Base-by-base conservation (phyloP, 805 yeast genomes). In the Metschnikowia noctiluminum region DNA sequence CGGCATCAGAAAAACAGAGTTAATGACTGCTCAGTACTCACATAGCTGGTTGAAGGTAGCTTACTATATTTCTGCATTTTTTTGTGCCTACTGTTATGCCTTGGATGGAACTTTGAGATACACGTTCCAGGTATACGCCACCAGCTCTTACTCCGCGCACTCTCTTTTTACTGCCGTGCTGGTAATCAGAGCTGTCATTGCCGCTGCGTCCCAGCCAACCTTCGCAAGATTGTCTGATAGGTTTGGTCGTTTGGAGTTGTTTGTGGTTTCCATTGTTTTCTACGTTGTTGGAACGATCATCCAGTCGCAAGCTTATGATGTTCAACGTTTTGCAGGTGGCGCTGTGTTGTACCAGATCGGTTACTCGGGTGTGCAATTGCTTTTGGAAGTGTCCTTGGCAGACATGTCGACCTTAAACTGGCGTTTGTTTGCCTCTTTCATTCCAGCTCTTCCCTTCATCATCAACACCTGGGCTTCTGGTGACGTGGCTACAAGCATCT, bases 401-500 rank as follows among this genome's bases (percentile, higher is more conserved):
- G 95, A 87, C 64, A 73, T 80, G 59, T 83, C 91, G 7, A 73
- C 77, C 52, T 71, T 86, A 59, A 84, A 80, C 62, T 84, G 89
- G 86, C 80, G 94, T 71, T 73, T 86, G 56, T 71, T 80, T 40
- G 78, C 74, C 56, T 79, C 85, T 34, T 81, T 83, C 55, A 69
- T 82, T 35, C 89, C 91, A 26, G 80, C 89, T 4, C 71, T 81
- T 58, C 92, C 92, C 2, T 84, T 77, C 58, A 79, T 87, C 58
- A 82, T 87, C 65, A 87, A 84, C 66, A 83, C 92, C 13, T 87
- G 94, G 94, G 75, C 85, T 48, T 67, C 83, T 28, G 92, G 89
- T 60, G 70, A 82, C 57, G 71, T 87, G 42, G 66, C 77, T 13
- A 54, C 63, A 8, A 65, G 65, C 34, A 64, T 74, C 48, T 67